phyloP scores from a whole-genome alignment of 2,329 filamentous ascomycete species.

The Cladosporium sp. region DNA sequence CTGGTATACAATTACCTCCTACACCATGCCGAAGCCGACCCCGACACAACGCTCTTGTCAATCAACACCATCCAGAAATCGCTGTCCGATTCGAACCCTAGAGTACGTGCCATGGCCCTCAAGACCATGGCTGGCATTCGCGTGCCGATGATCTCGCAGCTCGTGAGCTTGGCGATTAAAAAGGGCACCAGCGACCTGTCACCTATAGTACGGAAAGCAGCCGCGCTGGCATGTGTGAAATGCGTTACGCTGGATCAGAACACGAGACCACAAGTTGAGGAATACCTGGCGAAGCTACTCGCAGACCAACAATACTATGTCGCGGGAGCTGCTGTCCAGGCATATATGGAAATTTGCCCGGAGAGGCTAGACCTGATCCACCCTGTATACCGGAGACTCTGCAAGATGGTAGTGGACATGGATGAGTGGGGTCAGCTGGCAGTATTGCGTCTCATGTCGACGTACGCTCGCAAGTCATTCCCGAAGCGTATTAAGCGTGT shows the following conservation, averaged over 20 bases:
- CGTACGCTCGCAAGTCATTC: constrained; percentile 86
- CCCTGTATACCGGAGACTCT: constrained; percentile 79
- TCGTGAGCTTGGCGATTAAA: constrained; percentile 93
- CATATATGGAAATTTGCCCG: constrained; percentile 87
- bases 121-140: constrained; percentile 96
- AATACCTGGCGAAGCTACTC: constrained; percentile 75
- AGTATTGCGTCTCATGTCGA: constrained; percentile 76
- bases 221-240: constrained; percentile 91
- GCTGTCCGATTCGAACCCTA: constrained; percentile 85
- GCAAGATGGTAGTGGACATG: constrained; percentile 95
- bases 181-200: constrained; percentile 93
- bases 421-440: constrained; percentile 97
- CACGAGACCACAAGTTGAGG: constrained; percentile 80
- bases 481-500: constrained; percentile 66
- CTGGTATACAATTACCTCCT: constrained; percentile 98
- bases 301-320: constrained; percentile 96
- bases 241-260: constrained; percentile 88
- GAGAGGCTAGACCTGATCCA: constrained; percentile 87
- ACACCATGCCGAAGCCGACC: constrained; percentile 93
- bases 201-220: constrained; percentile 86
- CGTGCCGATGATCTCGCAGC: constrained; percentile 97
- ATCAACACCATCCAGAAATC: constrained; percentile 99
- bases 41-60: constrained; percentile 89
- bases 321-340: constrained; percentile 86
- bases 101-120: constrained; percentile 86